A percentile compares a stretch with the other conserved stretches of the same genome.
Evolutionary conservation across 169 alveolate species (phyloP).

Genomic region (Miamiensis avidus): DNA sequence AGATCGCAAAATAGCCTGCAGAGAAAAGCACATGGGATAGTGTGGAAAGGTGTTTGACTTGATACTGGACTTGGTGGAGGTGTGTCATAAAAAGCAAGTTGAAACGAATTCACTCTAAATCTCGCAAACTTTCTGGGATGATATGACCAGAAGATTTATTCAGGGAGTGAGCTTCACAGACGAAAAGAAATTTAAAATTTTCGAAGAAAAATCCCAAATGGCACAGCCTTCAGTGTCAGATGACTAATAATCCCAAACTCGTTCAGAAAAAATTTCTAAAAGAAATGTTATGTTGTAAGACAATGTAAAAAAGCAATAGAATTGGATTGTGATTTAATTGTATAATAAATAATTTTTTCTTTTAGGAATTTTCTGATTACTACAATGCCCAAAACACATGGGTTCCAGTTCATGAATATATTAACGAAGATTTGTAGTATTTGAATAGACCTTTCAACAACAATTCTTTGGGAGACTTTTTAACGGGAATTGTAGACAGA

Average conservation of each 20-base stretch:
- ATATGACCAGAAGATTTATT: not conserved
- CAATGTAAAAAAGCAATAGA: not conserved
- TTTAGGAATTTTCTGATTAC: not conserved
- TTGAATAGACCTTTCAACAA: constrained; percentile 5
- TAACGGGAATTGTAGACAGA: constrained; percentile 13
- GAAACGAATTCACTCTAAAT: not conserved
- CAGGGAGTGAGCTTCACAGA: too few relatives aligned
- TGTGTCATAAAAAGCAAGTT: not conserved
- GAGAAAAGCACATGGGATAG: not conserved
- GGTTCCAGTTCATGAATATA: constrained; percentile 9
- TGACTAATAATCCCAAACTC: too few relatives aligned
- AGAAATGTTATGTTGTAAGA: not conserved
- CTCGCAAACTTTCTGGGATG: not conserved
- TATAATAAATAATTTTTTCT: not conserved
- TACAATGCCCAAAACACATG: not conserved
- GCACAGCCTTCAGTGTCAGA: too few relatives aligned
- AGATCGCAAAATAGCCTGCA: not conserved
- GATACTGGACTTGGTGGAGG: not conserved
- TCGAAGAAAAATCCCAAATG: too few relatives aligned
- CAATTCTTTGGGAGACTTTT: constrained; percentile 22
- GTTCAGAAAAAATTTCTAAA: too few relatives aligned
- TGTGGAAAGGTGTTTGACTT: not conserved
- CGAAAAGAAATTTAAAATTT: too few relatives aligned
- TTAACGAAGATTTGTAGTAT: not conserved
- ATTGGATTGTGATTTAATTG: not conserved